Conservation (phyloP, 192 early-diverging fungal genomes). For the Podila horticola region DNA sequence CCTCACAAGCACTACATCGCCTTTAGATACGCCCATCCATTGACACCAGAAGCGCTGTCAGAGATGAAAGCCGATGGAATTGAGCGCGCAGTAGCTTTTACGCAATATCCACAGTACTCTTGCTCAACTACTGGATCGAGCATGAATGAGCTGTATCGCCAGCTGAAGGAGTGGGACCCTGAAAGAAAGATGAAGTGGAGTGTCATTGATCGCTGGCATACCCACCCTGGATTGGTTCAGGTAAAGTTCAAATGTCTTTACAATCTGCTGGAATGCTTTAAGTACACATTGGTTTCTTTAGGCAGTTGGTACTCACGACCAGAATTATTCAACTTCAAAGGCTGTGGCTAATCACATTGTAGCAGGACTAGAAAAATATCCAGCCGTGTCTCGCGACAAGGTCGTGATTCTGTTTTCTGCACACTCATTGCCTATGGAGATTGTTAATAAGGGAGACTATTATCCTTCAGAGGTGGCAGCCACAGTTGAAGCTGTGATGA, state of each 20-base stretch:
- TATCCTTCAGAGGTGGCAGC: slow-evolving; percentile 90
- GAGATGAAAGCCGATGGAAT: slow-evolving; percentile 87
- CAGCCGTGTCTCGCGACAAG: slow-evolving; percentile 67
- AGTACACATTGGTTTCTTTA: too few species aligned
- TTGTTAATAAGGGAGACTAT: slow-evolving; percentile 92
- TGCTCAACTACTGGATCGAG: slow-evolving; percentile 94
- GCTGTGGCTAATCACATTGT: slow-evolving; percentile 86
- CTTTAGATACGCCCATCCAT: slow-evolving; percentile 90
- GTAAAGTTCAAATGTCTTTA: slow-evolving; percentile 30
- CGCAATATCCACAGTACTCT: slow-evolving; percentile 97
- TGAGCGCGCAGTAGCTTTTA: slow-evolving; percentile 87
- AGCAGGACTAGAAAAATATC: slow-evolving; percentile 70
- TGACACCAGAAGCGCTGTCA: slow-evolving; percentile 77
- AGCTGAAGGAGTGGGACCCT: slow-evolving; percentile 70
- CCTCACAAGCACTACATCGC: slow-evolving; percentile 93
- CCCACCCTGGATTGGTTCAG: slow-evolving; percentile 85
- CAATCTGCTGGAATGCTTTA: too few species aligned
- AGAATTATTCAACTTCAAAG: slow-evolving; percentile 23
- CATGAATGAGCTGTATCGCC: slow-evolving; percentile 87
- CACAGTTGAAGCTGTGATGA: slow-evolving; percentile 86
- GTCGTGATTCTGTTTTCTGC: slow-evolving; percentile 95
- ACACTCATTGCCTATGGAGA: slow-evolving; percentile 93
- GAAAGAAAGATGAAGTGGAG: slow-evolving; percentile 83
- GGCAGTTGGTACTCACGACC: too few species aligned
- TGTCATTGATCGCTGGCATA: slow-evolving; percentile 96